Evolutionary conservation across 2,329 filamentous ascomycete genomes (phyloP), one percentile per base, ranked within the genome.

Genomic region (Allantophomopsis cytisporea): DNA sequence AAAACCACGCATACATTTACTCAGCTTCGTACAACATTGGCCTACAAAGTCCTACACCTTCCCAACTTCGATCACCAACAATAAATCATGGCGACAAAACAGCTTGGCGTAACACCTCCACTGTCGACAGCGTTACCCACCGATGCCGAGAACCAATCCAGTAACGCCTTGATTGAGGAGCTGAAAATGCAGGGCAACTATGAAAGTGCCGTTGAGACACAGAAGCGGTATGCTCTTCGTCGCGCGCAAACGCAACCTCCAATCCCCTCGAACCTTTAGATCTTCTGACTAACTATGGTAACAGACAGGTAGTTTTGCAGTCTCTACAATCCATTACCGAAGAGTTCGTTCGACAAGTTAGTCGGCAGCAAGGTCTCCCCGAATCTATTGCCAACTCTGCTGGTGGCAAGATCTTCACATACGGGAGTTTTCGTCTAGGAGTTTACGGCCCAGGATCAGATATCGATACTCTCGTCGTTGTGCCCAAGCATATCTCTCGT

Each of bases 361-460:
- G 71, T 38, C 50, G 45, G 45, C 40, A 41, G 31, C 50, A 77
- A 44, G 66, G 69, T 7, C 69, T 89, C 38, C 81, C 87, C 35
- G 74, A 84, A 34, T 76, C 79, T 23, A 73, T 91, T 35, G 73
- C 91, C 35, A 84, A 88, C 49, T 80, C 82, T 54, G 84, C 88
- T 5, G 84, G 88, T 39, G 91, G 88, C 47, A 91, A 89, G 63
- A 79, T 98, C 49, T 94, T 94, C 59, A 93, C 89, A 1, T 98
- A 91, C 59, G 91, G 91, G 47, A 96, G 91, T 61, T 98, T 89
- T 60, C 81, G 88, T 31, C 69, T 98, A 11, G 91, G 91, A 43
- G 91, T 96, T 17, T 94, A 84, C 59, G 88, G 88, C 5, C 91
- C 91, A 35, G 87, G 87, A 38, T 96, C 91, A 36, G 91, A 98